Base-by-base conservation (phyloP, 768 basidiomycete genomes). In the Auricularia cornea region DNA sequence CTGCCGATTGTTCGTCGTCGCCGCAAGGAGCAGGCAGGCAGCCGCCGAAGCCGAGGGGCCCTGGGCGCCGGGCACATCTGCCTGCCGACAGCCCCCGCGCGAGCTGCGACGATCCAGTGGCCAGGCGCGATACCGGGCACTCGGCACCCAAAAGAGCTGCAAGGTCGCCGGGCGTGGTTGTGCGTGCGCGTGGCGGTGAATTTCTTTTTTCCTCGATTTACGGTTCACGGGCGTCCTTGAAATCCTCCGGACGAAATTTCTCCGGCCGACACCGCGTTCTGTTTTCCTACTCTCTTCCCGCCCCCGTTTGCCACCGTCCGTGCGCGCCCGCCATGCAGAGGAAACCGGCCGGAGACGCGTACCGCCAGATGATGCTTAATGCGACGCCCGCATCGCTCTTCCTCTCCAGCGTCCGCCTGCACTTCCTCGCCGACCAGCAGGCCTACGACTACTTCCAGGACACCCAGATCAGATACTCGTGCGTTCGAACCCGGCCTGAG, bases 301-400 rank as follows among this genome's bases (percentile, higher is more conserved):
- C 29, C 54, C 54, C 28, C 54, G 54, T 26, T 20, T n/a, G 6
- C 23, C 54, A 4, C 54, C 8, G 8, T 8, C 51, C 54, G 16
- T 31, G 18, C 54, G 28, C 18, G 26, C 54, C 54, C 30, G 26
- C 26, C 23, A 57, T 57, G 54, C 12, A 16, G 16, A 16, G 54
- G 18, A 57, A 57, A 52, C 51, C 59, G 35, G 33, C 59, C n/a
- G 59, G 59, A 28, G 32, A 60, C 26, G 54, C 54, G 26, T 57
- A 57, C 28, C 54, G 54, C 54, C 54, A 57, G 54, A 57, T 57
- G 54, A 57, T 57, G 54, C 54, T 57, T 26, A 57, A 57, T 20
- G 54, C 54, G 8, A 57, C 54, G 26, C 54, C 54, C 12, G 54
- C 54, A 26, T 29, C 28, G 28, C 54, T 57, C 54, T 57, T 57